Evolutionary conservation across 148 eudicot genomes (phyloP), one percentile per base, ranked within the genome.

Genomic region (Vaccinium myrtillus): DNA sequence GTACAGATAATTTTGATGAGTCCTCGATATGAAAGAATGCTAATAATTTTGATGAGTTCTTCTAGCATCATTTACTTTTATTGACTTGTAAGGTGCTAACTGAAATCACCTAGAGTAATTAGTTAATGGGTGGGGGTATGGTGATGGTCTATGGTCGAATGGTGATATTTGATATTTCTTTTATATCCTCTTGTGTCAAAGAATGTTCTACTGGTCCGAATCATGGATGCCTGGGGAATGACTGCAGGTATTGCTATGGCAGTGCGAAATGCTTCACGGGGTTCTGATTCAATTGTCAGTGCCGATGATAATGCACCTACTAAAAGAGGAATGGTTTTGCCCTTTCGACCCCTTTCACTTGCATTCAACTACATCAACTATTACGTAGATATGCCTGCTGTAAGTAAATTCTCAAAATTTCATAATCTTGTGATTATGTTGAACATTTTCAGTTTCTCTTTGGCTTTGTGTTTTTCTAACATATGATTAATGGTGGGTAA

Each of bases 331-430:
- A 91, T 91, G 93, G 86, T 93, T 84, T 85, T 93, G 85, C 93
- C 94, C 46, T 93, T 92, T 86, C 89, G 71, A 61, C 96, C 94
- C 30, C 93, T 90, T 89, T 90, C 94, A 51, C 90, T 93, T 59
- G 88, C 92, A 83, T 93, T 93, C 80, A 85, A 84, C 85, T 92
- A 91, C 69, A 83, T 93, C 87, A 92, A 88, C 54, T 93, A 92
- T 84, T 89, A 86, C 50, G 92, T 93, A 55, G 90, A 93, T 75
- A 90, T 90, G 92, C 96, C 96, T 53, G 53, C 91, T 67, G 96
- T 93, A 82, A 92, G 94, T 90, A 70, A 58, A 32, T 58, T 49
- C 51, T 84, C n/a, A 84, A 46, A 6, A 82, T 70, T 36, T 79
- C 16, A 8, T 27, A 1, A 21, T 27, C 59, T 18, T 48, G n/a